Conservation (phyloP, 2,329 filamentous ascomycete species). For the Hyphodiscus sp. region DNA sequence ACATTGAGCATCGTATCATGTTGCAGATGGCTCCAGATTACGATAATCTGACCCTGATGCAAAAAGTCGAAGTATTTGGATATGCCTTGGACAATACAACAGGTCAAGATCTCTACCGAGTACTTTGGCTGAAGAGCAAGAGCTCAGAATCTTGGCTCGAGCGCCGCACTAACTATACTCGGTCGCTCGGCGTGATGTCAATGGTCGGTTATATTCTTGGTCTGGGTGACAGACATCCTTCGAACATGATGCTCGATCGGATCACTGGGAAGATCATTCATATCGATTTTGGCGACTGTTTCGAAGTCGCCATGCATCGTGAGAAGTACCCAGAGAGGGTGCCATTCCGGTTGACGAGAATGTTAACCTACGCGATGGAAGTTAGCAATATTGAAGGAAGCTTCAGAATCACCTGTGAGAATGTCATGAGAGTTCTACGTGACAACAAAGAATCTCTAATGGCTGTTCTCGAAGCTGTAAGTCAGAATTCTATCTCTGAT, state of each 20-base stretch:
- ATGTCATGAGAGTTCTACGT: conserved; percentile 92
- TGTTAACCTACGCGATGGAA: conserved; percentile 99
- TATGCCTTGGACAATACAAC: conserved; percentile 99
- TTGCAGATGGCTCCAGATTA: conserved; percentile 99
- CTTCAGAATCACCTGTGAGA: conserved; percentile 96
- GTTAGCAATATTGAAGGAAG: conserved; percentile 99
- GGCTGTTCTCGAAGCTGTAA: conserved; percentile 94
- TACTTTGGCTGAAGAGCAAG: conserved; percentile 98
- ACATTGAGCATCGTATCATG: conserved; percentile 99
- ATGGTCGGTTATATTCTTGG: conserved; percentile 99
- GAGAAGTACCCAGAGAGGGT: conserved; percentile 98
- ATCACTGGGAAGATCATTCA: conserved; percentile 96
- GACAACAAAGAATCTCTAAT: conserved; percentile 98
- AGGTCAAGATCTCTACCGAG: conserved; percentile 94
- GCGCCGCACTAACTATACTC: conserved; percentile 95
- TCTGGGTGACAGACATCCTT: conserved; percentile 92
- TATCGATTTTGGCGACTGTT: conserved; percentile 99
- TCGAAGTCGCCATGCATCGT: conserved; percentile 98
- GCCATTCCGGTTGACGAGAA: conserved; percentile 93
- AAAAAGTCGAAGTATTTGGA: conserved; percentile 98
- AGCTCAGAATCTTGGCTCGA: conserved; percentile 97
- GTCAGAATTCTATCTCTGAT: conserved; percentile 33
- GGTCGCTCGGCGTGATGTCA: conserved; percentile 97
- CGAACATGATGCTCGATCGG: conserved; percentile 94
- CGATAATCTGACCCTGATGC: conserved; percentile 97